Conservation (phyloP, 345 rosid genomes). For the Populus pruinosa region DNA sequence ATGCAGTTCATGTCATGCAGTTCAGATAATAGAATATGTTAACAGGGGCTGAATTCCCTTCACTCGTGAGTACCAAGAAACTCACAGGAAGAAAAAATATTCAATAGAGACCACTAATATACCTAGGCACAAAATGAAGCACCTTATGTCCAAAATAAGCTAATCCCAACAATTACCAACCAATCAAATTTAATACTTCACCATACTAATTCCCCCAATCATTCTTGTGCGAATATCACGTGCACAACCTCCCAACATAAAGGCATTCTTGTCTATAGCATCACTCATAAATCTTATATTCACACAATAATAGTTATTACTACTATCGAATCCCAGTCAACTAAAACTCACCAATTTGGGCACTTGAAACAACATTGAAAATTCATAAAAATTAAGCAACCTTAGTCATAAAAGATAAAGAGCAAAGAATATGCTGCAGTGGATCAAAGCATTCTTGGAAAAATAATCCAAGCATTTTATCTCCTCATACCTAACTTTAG, state of each 20-base stretch:
- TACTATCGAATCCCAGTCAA: background rate
- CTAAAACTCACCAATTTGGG: background rate
- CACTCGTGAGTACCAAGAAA: background rate
- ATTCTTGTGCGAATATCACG: background rate
- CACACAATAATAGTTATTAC: background rate
- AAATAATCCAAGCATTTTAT: background rate
- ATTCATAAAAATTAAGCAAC: too few relatives aligned
- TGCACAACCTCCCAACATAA: background rate
- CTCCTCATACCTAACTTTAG: background rate
- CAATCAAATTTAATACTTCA: background rate
- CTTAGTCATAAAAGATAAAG: background rate
- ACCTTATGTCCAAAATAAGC: background rate
- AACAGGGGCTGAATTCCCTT: background rate
- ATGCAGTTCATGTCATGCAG: background rate
- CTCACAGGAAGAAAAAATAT: background rate
- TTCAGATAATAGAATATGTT: background rate
- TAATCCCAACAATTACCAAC: background rate
- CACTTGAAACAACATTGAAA: background rate
- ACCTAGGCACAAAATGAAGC: background rate
- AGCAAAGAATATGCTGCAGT: background rate
- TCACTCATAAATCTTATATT: background rate
- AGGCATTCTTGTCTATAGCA: background rate
- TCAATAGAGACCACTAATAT: background rate
- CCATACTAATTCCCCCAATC: background rate
- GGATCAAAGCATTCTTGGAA: background rate